Evolutionary conservation across 1,284 basidiomycete species (phyloP), one percentile per base, ranked within the genome.

Genomic region (Sanghuangporus sanghuang): DNA sequence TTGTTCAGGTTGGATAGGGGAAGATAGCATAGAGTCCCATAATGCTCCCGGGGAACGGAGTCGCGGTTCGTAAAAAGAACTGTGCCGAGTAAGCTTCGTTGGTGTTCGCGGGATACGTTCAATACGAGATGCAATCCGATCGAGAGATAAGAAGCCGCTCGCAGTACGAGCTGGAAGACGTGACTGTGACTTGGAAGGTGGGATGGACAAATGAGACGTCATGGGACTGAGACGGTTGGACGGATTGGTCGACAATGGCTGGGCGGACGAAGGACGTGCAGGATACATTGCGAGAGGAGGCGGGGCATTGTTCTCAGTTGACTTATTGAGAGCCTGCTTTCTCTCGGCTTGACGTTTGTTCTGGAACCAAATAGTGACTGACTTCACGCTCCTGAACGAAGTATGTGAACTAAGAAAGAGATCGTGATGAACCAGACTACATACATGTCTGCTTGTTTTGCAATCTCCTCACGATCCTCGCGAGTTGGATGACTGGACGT

Each of bases 361-460:
- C 73, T 90, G 89, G 76, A 91, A 90, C 89, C 89, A 91, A 57
- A 90, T 87, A 3, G 87, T 91, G 23, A 91, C 88, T 1, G 87
- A 87, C 68, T 89, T 89, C 40, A 83, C 79, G 73, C 90, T 88
- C 80, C 89, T 91, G 68, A 16, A 61, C 64, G 52, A 59, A 39
- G 46, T 14, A 55, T 59, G 65, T 58, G 68, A 62, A 56, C 40
- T 14, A 56, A 48, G 57, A 46, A 42, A 54, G 67, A 48, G 56
- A 57, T 59, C 58, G 50, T 3, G 53, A 52, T 42, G 55, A 49
- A 57, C 66, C 40, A 50, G 46, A 39, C 46, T 18, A 81, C 84
- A 69, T 74, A 89, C 89, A 90, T 85, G 68, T 77, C 79, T 6
- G 85, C 83, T 9, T 82, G 76, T 46, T 72, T 77, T 11, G 87